These are phyloP conservation scores for Boechera divaricarpa DNA, from an alignment of 345 rosid species.

Conservation along the genomic window DNA sequence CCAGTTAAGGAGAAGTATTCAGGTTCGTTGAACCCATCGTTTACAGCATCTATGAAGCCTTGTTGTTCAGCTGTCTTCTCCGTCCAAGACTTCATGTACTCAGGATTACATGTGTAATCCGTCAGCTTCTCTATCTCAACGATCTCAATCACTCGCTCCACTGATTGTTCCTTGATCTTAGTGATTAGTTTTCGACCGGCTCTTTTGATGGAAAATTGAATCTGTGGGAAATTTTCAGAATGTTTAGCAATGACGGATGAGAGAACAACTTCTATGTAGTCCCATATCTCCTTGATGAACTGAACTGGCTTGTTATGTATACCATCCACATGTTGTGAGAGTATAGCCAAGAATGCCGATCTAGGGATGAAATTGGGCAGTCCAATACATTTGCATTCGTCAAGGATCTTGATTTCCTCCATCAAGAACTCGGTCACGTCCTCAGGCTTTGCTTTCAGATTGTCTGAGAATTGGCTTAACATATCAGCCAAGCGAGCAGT, in stretches of 20 bases:
- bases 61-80: background rate
- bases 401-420: conserved; percentile 27
- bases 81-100: background rate
- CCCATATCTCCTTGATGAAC: conserved; percentile 26
- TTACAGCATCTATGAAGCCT: background rate
- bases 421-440: background rate
- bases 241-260: background rate
- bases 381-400: conserved; percentile 22
- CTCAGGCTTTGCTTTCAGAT: background rate
- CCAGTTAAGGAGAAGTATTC: background rate
- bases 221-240: conserved; percentile 26
- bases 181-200: background rate
- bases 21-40: background rate
- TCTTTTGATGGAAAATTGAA: background rate
- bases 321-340: background rate
- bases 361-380: conserved; percentile 24
- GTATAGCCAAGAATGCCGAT: conserved; percentile 14
- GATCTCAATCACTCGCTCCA: background rate
- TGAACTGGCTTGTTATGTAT: conserved; percentile 18
- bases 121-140: conserved; percentile 36
- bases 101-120: conserved; percentile 36
- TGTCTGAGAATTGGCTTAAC: conserved; percentile 15
- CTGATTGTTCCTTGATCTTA: conserved; percentile 12
- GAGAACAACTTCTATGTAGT: conserved; percentile 18
- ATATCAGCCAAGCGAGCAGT: conserved; percentile 39